Evolutionary conservation across 495 filamentous ascomycete genomes (phyloP).

Genomic region (Penicillium turbatum): DNA sequence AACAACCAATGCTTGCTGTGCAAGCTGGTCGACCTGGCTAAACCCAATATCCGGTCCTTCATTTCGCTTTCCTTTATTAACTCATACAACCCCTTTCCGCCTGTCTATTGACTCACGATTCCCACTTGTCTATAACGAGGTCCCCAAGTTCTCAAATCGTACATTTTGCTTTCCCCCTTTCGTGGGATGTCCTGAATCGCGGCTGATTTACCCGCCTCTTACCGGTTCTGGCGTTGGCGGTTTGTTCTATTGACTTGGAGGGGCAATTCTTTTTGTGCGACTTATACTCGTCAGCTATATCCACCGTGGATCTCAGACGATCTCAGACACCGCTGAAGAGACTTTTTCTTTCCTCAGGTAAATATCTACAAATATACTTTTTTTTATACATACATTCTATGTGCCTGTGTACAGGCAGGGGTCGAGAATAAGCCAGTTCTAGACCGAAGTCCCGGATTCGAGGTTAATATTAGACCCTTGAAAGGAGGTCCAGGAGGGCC

Average conservation of each 20-base stretch:
- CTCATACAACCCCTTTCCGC: constrained; percentile 7
- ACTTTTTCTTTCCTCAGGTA: constrained; percentile 23
- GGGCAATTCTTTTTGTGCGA: constrained; percentile 21
- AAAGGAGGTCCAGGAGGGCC: constrained; percentile 28
- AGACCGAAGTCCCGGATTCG: constrained; percentile 22
- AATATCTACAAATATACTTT: constrained; percentile 24
- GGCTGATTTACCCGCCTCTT: constrained; percentile 14
- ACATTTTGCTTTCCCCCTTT: constrained; percentile 19
- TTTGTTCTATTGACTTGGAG: constrained; percentile 17
- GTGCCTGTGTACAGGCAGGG: neutral
- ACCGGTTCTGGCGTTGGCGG: constrained; percentile 33
- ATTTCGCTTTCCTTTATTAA: neutral
- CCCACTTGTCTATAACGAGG: constrained; percentile 33
- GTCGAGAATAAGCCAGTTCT: constrained; percentile 14
- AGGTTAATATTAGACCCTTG: constrained; percentile 13
- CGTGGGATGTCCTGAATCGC: constrained; percentile 11
- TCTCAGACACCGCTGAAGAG: constrained; percentile 10
- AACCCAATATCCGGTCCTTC: neutral
- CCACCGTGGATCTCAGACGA: constrained; percentile 13
- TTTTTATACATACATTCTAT: neutral
- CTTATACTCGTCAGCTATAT: constrained; percentile 21
- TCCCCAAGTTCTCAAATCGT: constrained; percentile 15
- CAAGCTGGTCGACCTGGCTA: constrained; percentile 38
- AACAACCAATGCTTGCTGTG: constrained; percentile 45
- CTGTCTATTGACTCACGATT: constrained; percentile 31